Evolutionary conservation across 2,329 filamentous ascomycete species (phyloP), one percentile per base, ranked within the genome.

Genomic region (Byssochlamys sp.): DNA sequence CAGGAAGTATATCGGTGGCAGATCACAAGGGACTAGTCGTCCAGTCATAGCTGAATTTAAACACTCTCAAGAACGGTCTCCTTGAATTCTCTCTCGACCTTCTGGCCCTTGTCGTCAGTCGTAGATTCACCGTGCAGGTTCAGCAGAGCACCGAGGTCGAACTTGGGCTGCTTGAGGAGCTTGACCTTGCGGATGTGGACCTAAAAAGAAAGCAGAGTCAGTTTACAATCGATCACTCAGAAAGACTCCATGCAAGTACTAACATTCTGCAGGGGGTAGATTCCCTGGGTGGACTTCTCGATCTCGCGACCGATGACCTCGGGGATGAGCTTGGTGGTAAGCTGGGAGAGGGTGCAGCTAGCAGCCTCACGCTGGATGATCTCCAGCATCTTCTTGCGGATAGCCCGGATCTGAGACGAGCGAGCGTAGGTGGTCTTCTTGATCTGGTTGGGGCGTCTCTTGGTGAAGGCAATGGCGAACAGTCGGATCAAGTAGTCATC

Each of bases 151-250:
- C 94, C 94, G 67, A 99, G 88, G 76, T 99, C 94, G 83, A 99
- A 97, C 85, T 99, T 99, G 75, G 94, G 94, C 67, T 87, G 80
- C 88, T 99, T 99, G 71, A 99, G 84, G 70, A 99, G 89, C 88
- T 99, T 99, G 75, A 99, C 92, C 87, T 99, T 99, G 81, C 94
- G 91, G 80, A 99, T 96, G 84, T 99, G 94, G 74, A 97, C 91
- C 91, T 97, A 70, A 9, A 63, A 45, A 55, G 70, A 10, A 63
- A 39, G 54, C 25, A 62, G 57, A 59, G 65, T 80, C 66, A 80
- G 71, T 65, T 50, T 39, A 6, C 7, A 19, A n/a, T 45, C 4
- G 19, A 45, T 3, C n/a, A 45, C 19, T 19, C 14, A 4, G 19
- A 7, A 45, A 28, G 10, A 53, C 4, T 11, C 2, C 19, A 29